Evolutionary conservation across 208 protist genomes (phyloP).

Genomic region (Trypanosomatidae sp.): DNA sequence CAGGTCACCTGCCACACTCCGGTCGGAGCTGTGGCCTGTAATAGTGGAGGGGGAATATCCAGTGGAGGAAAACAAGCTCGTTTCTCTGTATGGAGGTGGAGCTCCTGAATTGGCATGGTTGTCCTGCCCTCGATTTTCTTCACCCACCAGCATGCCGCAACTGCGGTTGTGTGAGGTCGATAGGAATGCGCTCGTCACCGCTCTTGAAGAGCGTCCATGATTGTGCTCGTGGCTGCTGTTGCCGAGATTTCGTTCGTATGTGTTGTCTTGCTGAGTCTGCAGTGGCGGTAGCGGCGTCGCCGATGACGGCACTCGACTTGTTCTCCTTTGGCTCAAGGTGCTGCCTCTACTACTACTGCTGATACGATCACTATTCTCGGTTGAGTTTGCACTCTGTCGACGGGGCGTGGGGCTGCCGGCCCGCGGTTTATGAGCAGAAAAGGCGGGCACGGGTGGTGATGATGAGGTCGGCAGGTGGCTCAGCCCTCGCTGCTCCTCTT

Average conservation of each 20-base stretch:
- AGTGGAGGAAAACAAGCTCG: not conserved
- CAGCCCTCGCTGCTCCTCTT: not conserved
- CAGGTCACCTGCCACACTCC: not conserved
- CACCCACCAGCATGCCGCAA: not conserved
- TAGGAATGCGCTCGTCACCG: not conserved
- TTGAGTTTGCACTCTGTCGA: not conserved
- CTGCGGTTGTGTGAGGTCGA: not conserved
- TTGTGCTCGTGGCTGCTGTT: not conserved
- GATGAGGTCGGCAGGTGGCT: not conserved
- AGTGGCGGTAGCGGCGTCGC: not conserved
- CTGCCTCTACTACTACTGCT: not conserved
- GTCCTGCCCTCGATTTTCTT: not conserved
- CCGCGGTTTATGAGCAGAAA: not conserved
- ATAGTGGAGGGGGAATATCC: constrained; percentile 1
- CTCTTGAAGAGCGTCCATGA: not conserved
- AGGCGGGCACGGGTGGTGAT: not conserved
- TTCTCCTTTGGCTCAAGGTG: not conserved
- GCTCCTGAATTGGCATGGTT: not conserved
- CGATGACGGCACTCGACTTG: not conserved
- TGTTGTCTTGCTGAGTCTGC: not conserved
- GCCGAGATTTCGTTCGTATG: not conserved
- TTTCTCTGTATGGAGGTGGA: not conserved
- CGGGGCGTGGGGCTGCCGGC: constrained; percentile 3
- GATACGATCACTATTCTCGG: not conserved
- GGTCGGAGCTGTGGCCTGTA: not conserved